Percentiles rank a stretch among this genome's conserved stretches.
phyloP scores from a whole-genome alignment of 306 rosid species.

The Castanopsis chinensis region DNA sequence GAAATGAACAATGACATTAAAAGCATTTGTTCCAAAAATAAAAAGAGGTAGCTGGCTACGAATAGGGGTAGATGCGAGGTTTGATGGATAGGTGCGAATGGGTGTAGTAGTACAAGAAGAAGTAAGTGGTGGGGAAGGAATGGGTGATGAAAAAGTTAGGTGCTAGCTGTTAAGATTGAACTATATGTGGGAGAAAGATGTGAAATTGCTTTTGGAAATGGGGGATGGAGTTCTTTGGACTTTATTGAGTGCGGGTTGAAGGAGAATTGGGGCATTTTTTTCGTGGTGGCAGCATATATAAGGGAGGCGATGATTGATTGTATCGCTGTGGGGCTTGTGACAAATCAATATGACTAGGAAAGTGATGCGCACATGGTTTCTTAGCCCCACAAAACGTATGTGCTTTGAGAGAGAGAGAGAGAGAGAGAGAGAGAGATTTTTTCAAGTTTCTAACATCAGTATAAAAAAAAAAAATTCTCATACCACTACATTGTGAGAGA shows the following conservation, averaged over 20 bases:
- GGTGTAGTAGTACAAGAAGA: not conserved
- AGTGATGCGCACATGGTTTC: conserved; percentile 44
- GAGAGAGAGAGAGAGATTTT: not conserved
- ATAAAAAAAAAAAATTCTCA: not conserved
- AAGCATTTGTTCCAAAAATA: not conserved
- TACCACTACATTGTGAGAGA: not conserved
- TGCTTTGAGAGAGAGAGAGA: not conserved
- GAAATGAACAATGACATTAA: not conserved
- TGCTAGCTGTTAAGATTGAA: conserved; percentile 25
- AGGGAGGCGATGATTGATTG: not conserved
- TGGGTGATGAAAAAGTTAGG: conserved; percentile 23
- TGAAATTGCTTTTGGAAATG: conserved; percentile 21
- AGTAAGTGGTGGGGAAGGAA: not conserved
- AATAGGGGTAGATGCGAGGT: conserved; percentile 18
- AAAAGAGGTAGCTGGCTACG: conserved; percentile 15
- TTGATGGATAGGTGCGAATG: conserved; percentile 17
- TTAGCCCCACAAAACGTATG: conserved; percentile 18
- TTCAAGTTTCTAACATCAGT: not conserved
- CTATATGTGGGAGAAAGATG: conserved; percentile 25
- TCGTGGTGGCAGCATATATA: conserved; percentile 23
- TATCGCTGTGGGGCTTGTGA: conserved; percentile 22
- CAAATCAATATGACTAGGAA: conserved; percentile 25
- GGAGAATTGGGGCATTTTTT: not conserved
- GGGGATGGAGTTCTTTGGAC: conserved; percentile 23
- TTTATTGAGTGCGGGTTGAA: conserved; percentile 23